Evolutionary conservation across 106 monocot species (phyloP), one percentile per base, ranked within the genome.

Genomic region (Platanthera guangdongensis): DNA sequence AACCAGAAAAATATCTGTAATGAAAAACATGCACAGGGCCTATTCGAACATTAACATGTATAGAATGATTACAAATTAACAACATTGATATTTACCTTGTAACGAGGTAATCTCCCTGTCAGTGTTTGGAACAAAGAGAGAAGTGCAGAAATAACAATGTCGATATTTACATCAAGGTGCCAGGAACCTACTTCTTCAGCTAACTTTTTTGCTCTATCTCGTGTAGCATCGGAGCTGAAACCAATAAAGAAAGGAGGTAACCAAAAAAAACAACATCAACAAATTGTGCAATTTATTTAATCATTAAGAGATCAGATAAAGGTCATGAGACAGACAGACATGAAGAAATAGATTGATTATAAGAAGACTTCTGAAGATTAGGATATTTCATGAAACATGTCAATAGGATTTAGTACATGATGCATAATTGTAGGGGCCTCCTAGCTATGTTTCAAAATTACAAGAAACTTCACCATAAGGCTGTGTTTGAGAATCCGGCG

Each of bases 121-220:
- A 97, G 78, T 68, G 81, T 87, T 74, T 97, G 82, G 71, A 97
- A 91, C 72, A 97, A 83, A 83, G 87, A 91, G 45, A 97, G 82
- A 57, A 97, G 79, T 21, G 93, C 74, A 76, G 84, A 91, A 81
- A 93, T 83, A 73, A 97, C 78, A 81, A 57, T 82, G 72, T 97
- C 96, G 60, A 97, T 91, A 57, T 69, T 72, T 57, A 93, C 84
- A 87, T 93, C 84, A 57, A 96, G 74, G 78, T 97, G 91, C 88
- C 89, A 91, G 68, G 96, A 89, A 80, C 96, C 96, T 79, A 97
- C 85, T 83, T 97, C 96, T 72, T 93, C 82, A 50, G 96, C 76
- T 30, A 97, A 85, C 79, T 78, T 84, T 78, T 97, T 97, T 68
- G 96, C 96, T 51, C 96, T 89, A 74, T 79, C 80, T 76, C 85